Evolutionary conservation across 2,329 filamentous ascomycete species (phyloP).

Genomic region (Colletotrichum eremochloae): DNA sequence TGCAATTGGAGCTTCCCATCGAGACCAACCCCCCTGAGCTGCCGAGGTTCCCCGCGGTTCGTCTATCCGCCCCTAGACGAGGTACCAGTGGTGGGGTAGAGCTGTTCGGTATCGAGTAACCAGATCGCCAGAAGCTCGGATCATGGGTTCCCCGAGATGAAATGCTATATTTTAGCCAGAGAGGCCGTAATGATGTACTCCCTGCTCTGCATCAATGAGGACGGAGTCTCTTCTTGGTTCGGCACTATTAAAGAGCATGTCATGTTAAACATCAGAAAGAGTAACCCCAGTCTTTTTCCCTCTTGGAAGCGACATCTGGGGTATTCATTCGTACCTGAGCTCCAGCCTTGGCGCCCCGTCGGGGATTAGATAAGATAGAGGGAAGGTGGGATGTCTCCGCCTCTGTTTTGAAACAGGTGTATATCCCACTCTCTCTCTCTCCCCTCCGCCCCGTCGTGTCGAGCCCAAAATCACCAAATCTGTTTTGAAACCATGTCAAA

Average conservation of each 20-base stretch:
- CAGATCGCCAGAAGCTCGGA: not conserved
- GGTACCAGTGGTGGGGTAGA: constrained; percentile 27
- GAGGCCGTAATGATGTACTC: no score
- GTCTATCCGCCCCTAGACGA: constrained; percentile 13
- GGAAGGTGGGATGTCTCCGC: constrained; percentile 35
- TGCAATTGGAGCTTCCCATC: constrained; percentile 14
- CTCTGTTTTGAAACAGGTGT: constrained; percentile 39
- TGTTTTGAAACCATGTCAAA: constrained; percentile 24
- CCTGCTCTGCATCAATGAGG: not conserved
- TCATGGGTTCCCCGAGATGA: no score
- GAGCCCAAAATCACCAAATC: not conserved
- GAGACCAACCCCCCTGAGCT: constrained; percentile 16
- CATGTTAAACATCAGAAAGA: not conserved
- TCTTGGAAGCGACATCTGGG: constrained; percentile 1
- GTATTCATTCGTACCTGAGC: constrained; percentile 1
- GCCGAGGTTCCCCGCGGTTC: constrained; percentile 44
- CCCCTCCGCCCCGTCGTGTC: not conserved
- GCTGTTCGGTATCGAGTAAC: constrained; percentile 23
- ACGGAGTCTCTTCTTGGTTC: not conserved
- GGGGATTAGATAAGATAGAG: constrained; percentile 42
- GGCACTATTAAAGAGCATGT: not conserved
- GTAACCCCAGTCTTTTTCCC: not conserved
- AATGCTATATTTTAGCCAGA: not conserved
- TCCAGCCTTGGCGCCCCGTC: constrained; percentile 23
- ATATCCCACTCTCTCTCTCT: not conserved